A percentile compares a stretch with the other conserved stretches of the same genome.
Evolutionary conservation across 1,284 basidiomycete species (phyloP).

Genomic region (Malassezia equina): DNA sequence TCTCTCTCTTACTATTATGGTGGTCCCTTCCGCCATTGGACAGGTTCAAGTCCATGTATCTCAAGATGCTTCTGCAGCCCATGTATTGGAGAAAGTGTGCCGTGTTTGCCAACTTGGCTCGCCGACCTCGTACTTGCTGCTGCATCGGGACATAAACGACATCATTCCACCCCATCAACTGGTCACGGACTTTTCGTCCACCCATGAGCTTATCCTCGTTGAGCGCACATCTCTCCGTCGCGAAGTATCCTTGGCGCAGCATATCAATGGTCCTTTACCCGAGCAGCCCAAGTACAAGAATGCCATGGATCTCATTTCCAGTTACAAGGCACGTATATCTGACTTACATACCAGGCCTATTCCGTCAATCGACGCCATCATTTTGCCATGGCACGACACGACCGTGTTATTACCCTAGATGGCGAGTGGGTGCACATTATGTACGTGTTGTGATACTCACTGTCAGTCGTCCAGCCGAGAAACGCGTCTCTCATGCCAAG

Average conservation of each 20-base stretch:
- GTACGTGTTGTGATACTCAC: constrained; percentile 53
- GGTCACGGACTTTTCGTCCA: constrained; percentile 79
- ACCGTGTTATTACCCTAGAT: constrained; percentile 83
- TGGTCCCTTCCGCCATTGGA: constrained; percentile 25
- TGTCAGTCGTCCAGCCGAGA: constrained; percentile 21
- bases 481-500: constrained; percentile 31
- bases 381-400: constrained; percentile 70
- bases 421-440: constrained; percentile 74
- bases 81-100: constrained; percentile 64
- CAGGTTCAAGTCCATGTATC: constrained; percentile 70
- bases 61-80: constrained; percentile 55
- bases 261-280: neutral
- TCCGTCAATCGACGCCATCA: constrained; percentile 86
- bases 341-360: constrained; percentile 59
- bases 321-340: constrained; percentile 55
- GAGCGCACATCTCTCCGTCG: constrained; percentile 51
- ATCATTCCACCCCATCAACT: constrained; percentile 89
- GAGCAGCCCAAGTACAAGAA: constrained; percentile 44
- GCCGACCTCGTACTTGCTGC: constrained; percentile 39
- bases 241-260: neutral
- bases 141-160: constrained; percentile 51
- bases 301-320: constrained; percentile 43
- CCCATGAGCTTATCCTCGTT: constrained; percentile 71
- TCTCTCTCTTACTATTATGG: constrained; percentile 2
- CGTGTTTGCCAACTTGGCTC: constrained; percentile 33